Conservation (phyloP, 2,329 filamentous ascomycete genomes). For the Penicillium corylophilum region DNA sequence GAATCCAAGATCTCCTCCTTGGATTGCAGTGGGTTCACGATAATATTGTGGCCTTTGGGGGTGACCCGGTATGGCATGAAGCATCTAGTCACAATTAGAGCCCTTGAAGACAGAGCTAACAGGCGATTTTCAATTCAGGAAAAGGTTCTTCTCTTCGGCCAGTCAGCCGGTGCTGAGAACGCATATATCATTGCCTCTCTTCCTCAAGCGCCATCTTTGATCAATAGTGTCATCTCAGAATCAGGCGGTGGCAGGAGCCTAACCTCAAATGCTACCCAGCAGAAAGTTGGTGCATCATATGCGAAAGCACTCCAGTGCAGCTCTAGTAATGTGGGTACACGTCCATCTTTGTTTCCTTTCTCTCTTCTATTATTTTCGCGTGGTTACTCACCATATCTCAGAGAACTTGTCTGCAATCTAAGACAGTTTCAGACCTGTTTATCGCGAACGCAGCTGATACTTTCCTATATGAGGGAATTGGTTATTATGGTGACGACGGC, state of each 20-base stretch:
- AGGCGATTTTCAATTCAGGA: background rate
- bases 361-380: too few species aligned
- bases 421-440: background rate
- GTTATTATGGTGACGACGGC: background rate
- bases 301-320: background rate
- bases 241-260: slow-evolving; percentile 4
- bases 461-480: background rate
- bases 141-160: slow-evolving; percentile 28
- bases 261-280: background rate
- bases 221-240: slow-evolving; percentile 21
- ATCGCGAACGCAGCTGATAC: background rate
- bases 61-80: background rate
- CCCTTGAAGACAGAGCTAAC: background rate
- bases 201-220: slow-evolving; percentile 15
- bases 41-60: background rate
- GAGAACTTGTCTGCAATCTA: background rate
- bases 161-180: slow-evolving; percentile 27
- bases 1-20: background rate
- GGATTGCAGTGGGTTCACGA: background rate
- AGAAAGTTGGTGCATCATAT: background rate
- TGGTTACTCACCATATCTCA: background rate
- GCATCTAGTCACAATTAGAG: background rate
- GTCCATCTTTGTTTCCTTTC: background rate
- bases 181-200: slow-evolving; percentile 14
- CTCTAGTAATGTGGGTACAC: background rate